A percentile compares a stretch with the other conserved stretches of the same genome.
These are phyloP conservation scores for Penicillium ochrochloron DNA, from an alignment of 495 filamentous ascomycete species.

Conservation along the genomic window DNA sequence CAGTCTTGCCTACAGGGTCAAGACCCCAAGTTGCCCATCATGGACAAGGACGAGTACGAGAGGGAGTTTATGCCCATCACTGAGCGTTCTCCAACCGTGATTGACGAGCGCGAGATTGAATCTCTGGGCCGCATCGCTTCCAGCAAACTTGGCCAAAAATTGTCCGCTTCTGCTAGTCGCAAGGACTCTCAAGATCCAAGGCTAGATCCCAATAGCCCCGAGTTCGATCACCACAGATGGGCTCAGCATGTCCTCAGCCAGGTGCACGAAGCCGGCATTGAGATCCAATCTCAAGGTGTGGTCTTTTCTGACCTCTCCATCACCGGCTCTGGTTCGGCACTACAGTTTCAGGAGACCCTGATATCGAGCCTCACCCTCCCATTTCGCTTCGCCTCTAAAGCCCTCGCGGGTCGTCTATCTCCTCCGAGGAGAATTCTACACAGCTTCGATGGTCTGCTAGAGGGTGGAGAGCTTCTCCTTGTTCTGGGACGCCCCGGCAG, in stretches of 20 bases:
- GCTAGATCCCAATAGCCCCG: slow-evolving; percentile 52
- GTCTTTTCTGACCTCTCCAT: slow-evolving; percentile 54
- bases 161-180: slow-evolving; percentile 26
- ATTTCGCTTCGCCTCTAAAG: slow-evolving; percentile 38
- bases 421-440: slow-evolving; percentile 38
- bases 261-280: slow-evolving; percentile 43
- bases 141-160: slow-evolving; percentile 29
- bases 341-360: slow-evolving; percentile 55
- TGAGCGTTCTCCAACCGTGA: slow-evolving; percentile 13
- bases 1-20: neutral
- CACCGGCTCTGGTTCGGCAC: slow-evolving; percentile 52
- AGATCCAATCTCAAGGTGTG: slow-evolving; percentile 39
- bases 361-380: slow-evolving; percentile 47
- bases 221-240: slow-evolving; percentile 61
- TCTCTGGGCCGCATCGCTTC: slow-evolving; percentile 36
- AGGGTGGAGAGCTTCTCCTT: slow-evolving; percentile 43
- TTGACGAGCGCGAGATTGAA: slow-evolving; percentile 30
- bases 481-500: slow-evolving; percentile 49
- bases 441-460: slow-evolving; percentile 40
- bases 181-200: slow-evolving; percentile 41
- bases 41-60: slow-evolving; percentile 23
- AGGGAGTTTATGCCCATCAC: slow-evolving; percentile 30
- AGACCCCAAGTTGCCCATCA: neutral
- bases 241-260: slow-evolving; percentile 42
- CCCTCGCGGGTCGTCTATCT: slow-evolving; percentile 28